Evolutionary conservation across 1,139 yeast genomes (phyloP).

Genomic region (Hansenula lynferdii): DNA sequence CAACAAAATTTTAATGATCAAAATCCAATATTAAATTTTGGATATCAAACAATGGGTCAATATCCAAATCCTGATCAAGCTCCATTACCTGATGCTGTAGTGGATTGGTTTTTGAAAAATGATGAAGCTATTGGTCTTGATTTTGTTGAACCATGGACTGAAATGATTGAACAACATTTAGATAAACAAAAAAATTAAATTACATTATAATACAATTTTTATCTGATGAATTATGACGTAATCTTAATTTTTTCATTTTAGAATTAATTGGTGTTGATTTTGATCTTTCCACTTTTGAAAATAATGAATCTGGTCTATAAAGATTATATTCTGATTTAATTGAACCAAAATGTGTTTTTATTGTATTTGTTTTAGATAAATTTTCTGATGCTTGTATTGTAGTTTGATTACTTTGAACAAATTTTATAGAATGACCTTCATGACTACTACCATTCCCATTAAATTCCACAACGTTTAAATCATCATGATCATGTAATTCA

Average conservation of each 20-base stretch:
- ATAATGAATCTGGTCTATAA: slow-evolving; percentile 17
- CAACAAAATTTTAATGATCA: no score
- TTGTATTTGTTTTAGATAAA: slow-evolving; percentile 18
- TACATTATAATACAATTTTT: slow-evolving; percentile 15
- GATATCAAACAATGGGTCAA: slow-evolving; percentile 16
- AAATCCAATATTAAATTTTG: slow-evolving; percentile 4
- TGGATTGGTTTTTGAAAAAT: slow-evolving; percentile 70
- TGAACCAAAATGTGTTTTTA: slow-evolving; percentile 18
- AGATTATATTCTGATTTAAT: slow-evolving; percentile 20
- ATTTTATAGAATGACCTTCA: slow-evolving; percentile 9
- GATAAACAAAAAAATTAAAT: slow-evolving; percentile 15
- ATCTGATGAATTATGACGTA: slow-evolving; percentile 1
- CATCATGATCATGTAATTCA: slow-evolving; percentile 13
- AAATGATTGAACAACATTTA: slow-evolving; percentile 62
- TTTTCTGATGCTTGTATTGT: slow-evolving; percentile 14
- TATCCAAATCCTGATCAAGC: slow-evolving; percentile 7
- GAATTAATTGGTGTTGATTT: slow-evolving; percentile 16
- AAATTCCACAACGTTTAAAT: slow-evolving; percentile 21
- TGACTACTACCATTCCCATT: slow-evolving; percentile 11
- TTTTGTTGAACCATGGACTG: slow-evolving; percentile 87
- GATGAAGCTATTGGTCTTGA: slow-evolving; percentile 66
- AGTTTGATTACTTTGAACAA: slow-evolving; percentile 15
- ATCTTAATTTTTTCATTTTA: not conserved
- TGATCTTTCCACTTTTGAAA: slow-evolving; percentile 16
- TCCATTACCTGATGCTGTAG: slow-evolving; percentile 47